These are phyloP conservation scores for Apophysomyces ossiformis DNA, from an alignment of 371 early-diverging fungal genomes.

Conservation along the genomic window DNA sequence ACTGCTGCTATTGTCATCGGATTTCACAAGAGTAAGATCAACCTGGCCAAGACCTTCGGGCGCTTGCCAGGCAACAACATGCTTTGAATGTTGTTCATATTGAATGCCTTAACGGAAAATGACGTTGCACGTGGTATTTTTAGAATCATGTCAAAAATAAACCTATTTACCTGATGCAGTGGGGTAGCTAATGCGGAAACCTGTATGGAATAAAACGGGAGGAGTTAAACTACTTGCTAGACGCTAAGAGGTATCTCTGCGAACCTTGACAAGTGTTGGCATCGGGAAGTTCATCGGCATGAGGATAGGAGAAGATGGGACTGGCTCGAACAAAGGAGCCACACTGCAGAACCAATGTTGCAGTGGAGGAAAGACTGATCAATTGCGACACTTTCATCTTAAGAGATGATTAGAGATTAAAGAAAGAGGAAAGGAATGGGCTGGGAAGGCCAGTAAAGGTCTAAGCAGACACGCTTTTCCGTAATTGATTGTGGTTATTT, in stretches of 20 bases:
- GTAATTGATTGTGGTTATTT: conserved; percentile 10
- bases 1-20: not conserved
- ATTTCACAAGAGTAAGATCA: not conserved
- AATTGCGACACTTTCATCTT: conserved; percentile 1
- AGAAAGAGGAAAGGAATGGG: not conserved
- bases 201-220: not conserved
- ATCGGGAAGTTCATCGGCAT: not conserved
- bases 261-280: not conserved
- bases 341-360: not conserved
- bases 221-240: not conserved
- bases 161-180: not conserved
- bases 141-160: conserved; percentile 5
- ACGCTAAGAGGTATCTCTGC: not conserved
- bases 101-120: not conserved
- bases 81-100: conserved; percentile 2
- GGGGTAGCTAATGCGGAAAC: conserved; percentile 1
- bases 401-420: not conserved
- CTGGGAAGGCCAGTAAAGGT: not conserved
- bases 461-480: not conserved
- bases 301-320: not conserved
- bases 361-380: conserved; percentile 4
- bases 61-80: conserved; percentile 6
- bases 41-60: not conserved
- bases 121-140: conserved; percentile 9
- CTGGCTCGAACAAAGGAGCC: not conserved